Percentiles rank a stretch among this genome's conserved stretches.
These are phyloP conservation scores for Lenzites betulinus DNA, from an alignment of 768 basidiomycete species.

Conservation along the genomic window DNA sequence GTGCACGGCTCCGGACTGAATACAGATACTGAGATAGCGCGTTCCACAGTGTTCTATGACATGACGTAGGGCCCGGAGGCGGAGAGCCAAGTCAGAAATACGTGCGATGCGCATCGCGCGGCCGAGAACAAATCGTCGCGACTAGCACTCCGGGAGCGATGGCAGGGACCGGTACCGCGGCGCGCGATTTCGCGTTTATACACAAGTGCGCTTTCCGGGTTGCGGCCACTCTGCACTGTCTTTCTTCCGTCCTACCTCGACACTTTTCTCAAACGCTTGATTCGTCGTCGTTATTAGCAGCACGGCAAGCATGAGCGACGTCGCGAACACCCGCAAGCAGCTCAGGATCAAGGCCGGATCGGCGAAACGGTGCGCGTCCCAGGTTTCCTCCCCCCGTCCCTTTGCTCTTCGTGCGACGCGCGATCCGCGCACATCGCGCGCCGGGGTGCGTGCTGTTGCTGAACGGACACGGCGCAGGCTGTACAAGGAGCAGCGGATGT, in stretches of 20 bases:
- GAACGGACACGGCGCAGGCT: conserved; percentile 23
- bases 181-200: neutral
- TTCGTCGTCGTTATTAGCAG: neutral
- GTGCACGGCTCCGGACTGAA: neutral
- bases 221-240: neutral
- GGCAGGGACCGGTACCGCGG: neutral
- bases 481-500: conserved; percentile 66
- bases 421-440: neutral
- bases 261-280: neutral
- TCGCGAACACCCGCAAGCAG: conserved; percentile 55
- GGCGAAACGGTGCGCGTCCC: conserved; percentile 56
- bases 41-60: neutral
- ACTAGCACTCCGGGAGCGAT: too few relatives aligned
- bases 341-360: conserved; percentile 77
- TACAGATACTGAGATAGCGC: neutral
- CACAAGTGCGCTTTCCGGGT: neutral
- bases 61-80: conserved; percentile 8
- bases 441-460: neutral
- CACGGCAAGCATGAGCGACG: conserved; percentile 46
- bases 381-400: neutral
- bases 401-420: neutral
- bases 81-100: neutral
- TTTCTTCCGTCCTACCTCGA: neutral
- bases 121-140: neutral
- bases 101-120: too few relatives aligned